Conservation (phyloP, 2,329 filamentous ascomycete genomes). For the Alternaria incomplexa region DNA sequence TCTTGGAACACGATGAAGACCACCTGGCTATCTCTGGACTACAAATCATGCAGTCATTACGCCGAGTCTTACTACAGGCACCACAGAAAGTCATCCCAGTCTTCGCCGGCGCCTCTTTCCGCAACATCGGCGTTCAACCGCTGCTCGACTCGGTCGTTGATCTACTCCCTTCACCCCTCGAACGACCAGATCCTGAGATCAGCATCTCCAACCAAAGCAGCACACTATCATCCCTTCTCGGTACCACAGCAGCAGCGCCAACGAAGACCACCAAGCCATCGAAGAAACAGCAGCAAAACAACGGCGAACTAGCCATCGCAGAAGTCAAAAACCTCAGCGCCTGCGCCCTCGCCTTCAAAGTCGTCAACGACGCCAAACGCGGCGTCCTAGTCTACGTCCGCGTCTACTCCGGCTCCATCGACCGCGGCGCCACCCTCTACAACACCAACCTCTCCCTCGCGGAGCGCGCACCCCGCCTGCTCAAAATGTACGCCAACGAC, state of each 20-base stretch:
- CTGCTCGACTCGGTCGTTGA: slow-evolving; percentile 88
- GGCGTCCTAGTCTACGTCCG: slow-evolving; percentile 91
- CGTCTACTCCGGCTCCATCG: slow-evolving; percentile 84
- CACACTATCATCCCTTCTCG: slow-evolving; percentile 57
- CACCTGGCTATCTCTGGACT: slow-evolving; percentile 69
- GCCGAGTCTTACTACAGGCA: slow-evolving; percentile 71
- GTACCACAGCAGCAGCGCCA: slow-evolving; percentile 41
- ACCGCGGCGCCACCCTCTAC: slow-evolving; percentile 76
- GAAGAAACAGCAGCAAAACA: slow-evolving; percentile 19
- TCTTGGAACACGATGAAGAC: slow-evolving; percentile 78
- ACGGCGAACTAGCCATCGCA: slow-evolving; percentile 21
- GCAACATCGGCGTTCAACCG: slow-evolving; percentile 92
- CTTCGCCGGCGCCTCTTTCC: slow-evolving; percentile 90
- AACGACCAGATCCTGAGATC: slow-evolving; percentile 80
- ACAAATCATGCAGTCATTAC: slow-evolving; percentile 75
- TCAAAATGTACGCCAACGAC: slow-evolving; percentile 90
- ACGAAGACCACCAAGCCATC: slow-evolving; percentile 10
- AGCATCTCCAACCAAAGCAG: slow-evolving; percentile 66
- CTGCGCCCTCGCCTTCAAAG: slow-evolving; percentile 84
- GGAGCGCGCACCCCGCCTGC: slow-evolving; percentile 78
- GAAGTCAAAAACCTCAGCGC: slow-evolving; percentile 68
- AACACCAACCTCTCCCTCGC: slow-evolving; percentile 84
- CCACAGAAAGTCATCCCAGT: slow-evolving; percentile 80
- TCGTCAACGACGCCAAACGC: slow-evolving; percentile 83
- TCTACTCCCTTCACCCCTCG: slow-evolving; percentile 80